phyloP scores from a whole-genome alignment of 2,329 filamentous ascomycete species.

The Sporothrix variecibatus region DNA sequence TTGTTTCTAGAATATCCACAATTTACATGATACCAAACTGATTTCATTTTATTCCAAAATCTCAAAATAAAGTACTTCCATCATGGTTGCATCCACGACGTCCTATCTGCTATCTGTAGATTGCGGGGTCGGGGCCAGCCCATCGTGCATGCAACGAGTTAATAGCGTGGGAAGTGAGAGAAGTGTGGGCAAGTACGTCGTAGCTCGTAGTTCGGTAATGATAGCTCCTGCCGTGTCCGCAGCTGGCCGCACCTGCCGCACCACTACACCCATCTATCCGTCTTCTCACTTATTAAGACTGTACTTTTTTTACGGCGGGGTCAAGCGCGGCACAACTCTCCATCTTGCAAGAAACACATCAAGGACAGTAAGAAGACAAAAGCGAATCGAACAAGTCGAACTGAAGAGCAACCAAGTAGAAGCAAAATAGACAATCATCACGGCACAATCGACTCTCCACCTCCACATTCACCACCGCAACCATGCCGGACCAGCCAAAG shows the following conservation, averaged over 20 bases:
- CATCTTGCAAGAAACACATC: background rate
- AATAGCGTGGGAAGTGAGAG: background rate
- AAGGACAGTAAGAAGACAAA: background rate
- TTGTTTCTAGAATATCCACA: background rate
- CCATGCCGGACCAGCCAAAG: constrained; percentile 34
- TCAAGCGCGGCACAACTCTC: background rate
- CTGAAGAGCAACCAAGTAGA: background rate
- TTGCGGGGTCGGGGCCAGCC: constrained; percentile 4
- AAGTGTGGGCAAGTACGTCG: too few species aligned
- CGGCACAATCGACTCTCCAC: background rate
- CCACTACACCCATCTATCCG: background rate
- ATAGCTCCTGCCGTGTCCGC: background rate
- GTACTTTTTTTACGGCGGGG: constrained; percentile 2
- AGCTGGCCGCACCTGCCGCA: background rate
- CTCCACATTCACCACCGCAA: constrained; percentile 2
- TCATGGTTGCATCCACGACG: background rate
- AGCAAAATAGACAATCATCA: background rate
- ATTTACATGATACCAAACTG: background rate
- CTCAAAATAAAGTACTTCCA: background rate
- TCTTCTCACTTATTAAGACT: background rate
- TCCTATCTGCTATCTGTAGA: background rate
- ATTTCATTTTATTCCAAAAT: background rate
- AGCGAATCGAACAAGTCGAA: background rate
- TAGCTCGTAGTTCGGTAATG: background rate
- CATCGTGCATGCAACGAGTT: background rate